Evolutionary conservation across 2,329 filamentous ascomycete genomes (phyloP).

Genomic region (Ceratocystis albifundus): DNA sequence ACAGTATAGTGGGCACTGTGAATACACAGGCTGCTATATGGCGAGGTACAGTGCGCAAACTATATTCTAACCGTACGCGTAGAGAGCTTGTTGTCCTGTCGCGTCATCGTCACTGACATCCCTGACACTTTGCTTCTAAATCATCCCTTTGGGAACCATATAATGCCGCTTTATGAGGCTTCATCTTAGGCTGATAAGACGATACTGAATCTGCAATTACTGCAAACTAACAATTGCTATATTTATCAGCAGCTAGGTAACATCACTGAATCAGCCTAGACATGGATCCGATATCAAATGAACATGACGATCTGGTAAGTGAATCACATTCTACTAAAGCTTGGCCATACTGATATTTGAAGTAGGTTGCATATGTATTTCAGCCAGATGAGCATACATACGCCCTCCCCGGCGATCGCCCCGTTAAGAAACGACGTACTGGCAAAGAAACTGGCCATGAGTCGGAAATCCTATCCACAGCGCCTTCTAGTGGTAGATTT

Average conservation of each 20-base stretch:
- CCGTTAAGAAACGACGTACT: constrained; percentile 48
- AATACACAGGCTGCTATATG: too few species aligned
- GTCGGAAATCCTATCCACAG: background rate
- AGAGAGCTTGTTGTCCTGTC: constrained; percentile 2
- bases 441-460: constrained; percentile 31
- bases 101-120: background rate
- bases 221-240: background rate
- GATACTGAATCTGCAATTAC: too few species aligned
- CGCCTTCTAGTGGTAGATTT: constrained; percentile 31
- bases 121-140: background rate
- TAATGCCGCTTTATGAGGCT: background rate
- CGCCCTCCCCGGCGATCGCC: constrained; percentile 30
- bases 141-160: background rate
- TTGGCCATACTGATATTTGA: constrained; percentile 23
- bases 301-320: constrained; percentile 23
- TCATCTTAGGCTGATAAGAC: background rate
- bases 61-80: background rate
- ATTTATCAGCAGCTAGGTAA: background rate
- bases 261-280: background rate
- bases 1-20: background rate
- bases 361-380: constrained; percentile 52
- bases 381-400: constrained; percentile 37
- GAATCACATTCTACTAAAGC: background rate
- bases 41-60: background rate
- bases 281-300: constrained; percentile 21